Percentiles rank a stretch among this genome's conserved stretches.
phyloP scores from a whole-genome alignment of 257 asterid genomes.

The Solanum pimpinellifolium region DNA sequence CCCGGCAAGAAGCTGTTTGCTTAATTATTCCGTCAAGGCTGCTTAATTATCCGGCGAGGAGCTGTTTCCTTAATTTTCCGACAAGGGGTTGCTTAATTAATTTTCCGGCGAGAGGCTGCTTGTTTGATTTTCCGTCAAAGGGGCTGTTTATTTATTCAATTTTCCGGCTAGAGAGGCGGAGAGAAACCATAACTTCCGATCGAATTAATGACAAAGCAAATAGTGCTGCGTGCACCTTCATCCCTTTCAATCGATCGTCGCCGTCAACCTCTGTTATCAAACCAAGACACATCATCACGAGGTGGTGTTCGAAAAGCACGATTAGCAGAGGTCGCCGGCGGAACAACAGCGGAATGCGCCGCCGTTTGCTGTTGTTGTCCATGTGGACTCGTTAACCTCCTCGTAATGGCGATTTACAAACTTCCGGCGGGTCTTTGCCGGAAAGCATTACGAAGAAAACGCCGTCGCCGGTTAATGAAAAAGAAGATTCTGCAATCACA shows the following conservation, averaged over 20 bases:
- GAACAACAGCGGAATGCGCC: constrained; percentile 81
- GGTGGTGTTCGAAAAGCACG: constrained; percentile 15
- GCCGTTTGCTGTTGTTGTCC: constrained; percentile 86
- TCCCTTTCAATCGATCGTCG: constrained; percentile 21
- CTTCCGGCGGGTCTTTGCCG: constrained; percentile 67
- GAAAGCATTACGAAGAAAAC: constrained; percentile 44
- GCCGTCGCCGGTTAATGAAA: constrained; percentile 26
- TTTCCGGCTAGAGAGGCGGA: no score
- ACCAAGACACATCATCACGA: constrained; percentile 14
- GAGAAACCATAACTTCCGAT: not conserved
- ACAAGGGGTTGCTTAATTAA: not conserved
- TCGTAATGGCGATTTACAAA: constrained; percentile 52
- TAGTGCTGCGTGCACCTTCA: constrained; percentile 20
- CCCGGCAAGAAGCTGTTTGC: not conserved
- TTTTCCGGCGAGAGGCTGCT: not conserved
- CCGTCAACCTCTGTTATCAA: constrained; percentile 27
- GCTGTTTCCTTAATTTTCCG: not conserved
- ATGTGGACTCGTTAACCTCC: constrained; percentile 49
- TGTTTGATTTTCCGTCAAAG: not conserved
- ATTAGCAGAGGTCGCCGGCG: constrained; percentile 67
- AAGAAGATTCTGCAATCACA: constrained; percentile 9
- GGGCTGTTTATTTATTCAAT: not conserved
- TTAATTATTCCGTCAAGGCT: not conserved
- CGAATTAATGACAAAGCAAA: constrained; percentile 28
- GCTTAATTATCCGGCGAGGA: not conserved